A percentile compares a stretch with the other conserved stretches of the same genome.
Conservation (phyloP, 1,284 basidiomycete species). For the Rhizoctonia solani region DNA sequence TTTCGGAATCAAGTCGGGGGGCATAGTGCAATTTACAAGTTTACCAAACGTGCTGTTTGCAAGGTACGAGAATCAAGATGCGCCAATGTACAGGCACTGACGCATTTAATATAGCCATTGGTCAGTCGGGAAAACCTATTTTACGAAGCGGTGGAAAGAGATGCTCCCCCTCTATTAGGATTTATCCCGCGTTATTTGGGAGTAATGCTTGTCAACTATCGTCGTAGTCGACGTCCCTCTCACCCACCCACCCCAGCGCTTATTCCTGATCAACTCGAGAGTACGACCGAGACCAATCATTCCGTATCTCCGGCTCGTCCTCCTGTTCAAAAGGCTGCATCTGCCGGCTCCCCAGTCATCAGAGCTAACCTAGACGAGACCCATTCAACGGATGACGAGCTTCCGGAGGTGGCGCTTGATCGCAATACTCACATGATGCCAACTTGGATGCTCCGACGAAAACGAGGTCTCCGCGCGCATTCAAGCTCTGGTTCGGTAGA, state of each 20-base stretch:
- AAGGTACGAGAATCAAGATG: slow-evolving; percentile 63
- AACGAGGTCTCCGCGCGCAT: slow-evolving; percentile 42
- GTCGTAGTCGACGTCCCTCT: slow-evolving; percentile 57
- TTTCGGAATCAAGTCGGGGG: slow-evolving; percentile 98
- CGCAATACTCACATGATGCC: slow-evolving; percentile 96
- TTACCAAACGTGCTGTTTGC: slow-evolving; percentile 96
- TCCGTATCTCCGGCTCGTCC: slow-evolving; percentile 38
- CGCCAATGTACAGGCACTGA: background rate
- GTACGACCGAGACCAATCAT: slow-evolving; percentile 30
- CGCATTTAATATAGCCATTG: slow-evolving; percentile 66
- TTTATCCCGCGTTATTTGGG: slow-evolving; percentile 97
- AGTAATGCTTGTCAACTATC: slow-evolving; percentile 97
- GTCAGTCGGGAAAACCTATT: slow-evolving; percentile 97
- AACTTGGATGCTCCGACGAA: slow-evolving; percentile 78
- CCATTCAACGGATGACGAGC: slow-evolving; percentile 50
- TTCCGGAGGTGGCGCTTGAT: slow-evolving; percentile 90
- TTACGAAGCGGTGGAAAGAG: slow-evolving; percentile 94
- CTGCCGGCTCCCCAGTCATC: slow-evolving; percentile 21
- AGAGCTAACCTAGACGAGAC: background rate
- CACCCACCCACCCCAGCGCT: slow-evolving; percentile 31
- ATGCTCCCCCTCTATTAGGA: slow-evolving; percentile 86
- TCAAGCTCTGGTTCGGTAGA: slow-evolving; percentile 16
- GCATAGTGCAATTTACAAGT: slow-evolving; percentile 96
- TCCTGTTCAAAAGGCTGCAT: slow-evolving; percentile 41
- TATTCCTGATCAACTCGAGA: slow-evolving; percentile 9